Percentiles rank a stretch among this genome's conserved stretches.
phyloP scores from a whole-genome alignment of 345 rosid species.

The Pistacia integerrima region DNA sequence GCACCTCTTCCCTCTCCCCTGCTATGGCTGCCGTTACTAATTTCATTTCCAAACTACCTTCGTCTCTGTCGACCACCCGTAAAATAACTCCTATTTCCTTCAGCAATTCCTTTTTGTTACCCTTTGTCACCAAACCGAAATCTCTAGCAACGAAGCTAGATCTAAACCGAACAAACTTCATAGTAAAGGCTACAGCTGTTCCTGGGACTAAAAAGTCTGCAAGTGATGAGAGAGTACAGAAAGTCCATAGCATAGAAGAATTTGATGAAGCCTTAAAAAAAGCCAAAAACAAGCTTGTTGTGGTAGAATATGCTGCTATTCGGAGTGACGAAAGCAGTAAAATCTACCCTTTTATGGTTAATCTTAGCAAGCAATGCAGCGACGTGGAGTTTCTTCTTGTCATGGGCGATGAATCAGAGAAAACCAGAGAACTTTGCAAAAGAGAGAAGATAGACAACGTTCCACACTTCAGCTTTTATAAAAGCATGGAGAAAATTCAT shows the following conservation, averaged over 20 bases:
- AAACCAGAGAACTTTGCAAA: constrained; percentile 64
- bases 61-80: constrained; percentile 30
- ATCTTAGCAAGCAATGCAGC: constrained; percentile 75
- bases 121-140: constrained; percentile 15
- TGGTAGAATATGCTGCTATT: constrained; percentile 74
- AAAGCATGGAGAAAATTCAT: constrained; percentile 82
- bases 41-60: constrained; percentile 51
- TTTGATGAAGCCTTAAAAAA: constrained; percentile 66
- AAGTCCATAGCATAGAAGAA: constrained; percentile 73
- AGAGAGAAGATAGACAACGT: constrained; percentile 77
- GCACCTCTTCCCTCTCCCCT: background rate
- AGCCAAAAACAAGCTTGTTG: constrained; percentile 75
- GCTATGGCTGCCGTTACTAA: constrained; percentile 58
- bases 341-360: constrained; percentile 90
- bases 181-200: constrained; percentile 51
- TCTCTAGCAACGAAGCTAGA: constrained; percentile 6
- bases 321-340: constrained; percentile 48
- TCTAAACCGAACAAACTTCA: constrained; percentile 5
- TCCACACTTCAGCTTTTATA: constrained; percentile 92
- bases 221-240: constrained; percentile 55
- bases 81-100: constrained; percentile 15
- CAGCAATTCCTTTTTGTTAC: background rate
- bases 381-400: constrained; percentile 81
- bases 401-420: constrained; percentile 87
- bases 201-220: constrained; percentile 40